These are phyloP conservation scores for Talaromyces sp. DNA, from an alignment of 2,329 filamentous ascomycete species.

Conservation along the genomic window DNA sequence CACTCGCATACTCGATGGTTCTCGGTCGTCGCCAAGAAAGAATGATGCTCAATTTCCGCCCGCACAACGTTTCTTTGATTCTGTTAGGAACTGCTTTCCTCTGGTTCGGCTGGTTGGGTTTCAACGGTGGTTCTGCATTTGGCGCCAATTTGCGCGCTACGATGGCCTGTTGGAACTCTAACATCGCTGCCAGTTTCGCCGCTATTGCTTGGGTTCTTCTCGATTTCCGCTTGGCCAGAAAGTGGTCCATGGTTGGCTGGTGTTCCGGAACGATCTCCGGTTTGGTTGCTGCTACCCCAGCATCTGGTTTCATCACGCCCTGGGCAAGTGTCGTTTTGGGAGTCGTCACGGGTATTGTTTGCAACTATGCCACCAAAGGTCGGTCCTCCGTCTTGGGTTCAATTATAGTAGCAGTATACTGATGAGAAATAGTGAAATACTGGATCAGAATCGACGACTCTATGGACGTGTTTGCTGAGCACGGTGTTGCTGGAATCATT, in stretches of 20 bases:
- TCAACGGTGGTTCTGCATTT: conserved; percentile 95
- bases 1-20: conserved; percentile 90
- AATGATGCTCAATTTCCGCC: conserved; percentile 99
- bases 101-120: conserved; percentile 98
- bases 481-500: conserved; percentile 76
- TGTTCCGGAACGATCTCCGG: conserved; percentile 84
- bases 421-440: conserved; percentile 54
- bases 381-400: conserved; percentile 43
- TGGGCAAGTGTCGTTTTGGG: conserved; percentile 60
- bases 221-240: conserved; percentile 88
- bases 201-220: conserved; percentile 92
- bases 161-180: conserved; percentile 98
- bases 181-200: conserved; percentile 85
- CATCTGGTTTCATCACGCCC: conserved; percentile 69
- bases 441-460: conserved; percentile 78
- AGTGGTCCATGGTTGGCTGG: conserved; percentile 93
- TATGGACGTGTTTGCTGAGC: conserved; percentile 86
- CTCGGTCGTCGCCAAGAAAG: conserved; percentile 94
- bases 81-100: conserved; percentile 91
- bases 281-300: conserved; percentile 80
- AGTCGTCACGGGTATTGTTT: conserved; percentile 59
- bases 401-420: conserved; percentile 6
- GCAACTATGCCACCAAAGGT: conserved; percentile 85
- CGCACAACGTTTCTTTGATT: conserved; percentile 97
- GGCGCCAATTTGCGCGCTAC: conserved; percentile 89